Evolutionary conservation across 345 rosid species (phyloP).

Genomic region (Psidium friedrichsthalianum): DNA sequence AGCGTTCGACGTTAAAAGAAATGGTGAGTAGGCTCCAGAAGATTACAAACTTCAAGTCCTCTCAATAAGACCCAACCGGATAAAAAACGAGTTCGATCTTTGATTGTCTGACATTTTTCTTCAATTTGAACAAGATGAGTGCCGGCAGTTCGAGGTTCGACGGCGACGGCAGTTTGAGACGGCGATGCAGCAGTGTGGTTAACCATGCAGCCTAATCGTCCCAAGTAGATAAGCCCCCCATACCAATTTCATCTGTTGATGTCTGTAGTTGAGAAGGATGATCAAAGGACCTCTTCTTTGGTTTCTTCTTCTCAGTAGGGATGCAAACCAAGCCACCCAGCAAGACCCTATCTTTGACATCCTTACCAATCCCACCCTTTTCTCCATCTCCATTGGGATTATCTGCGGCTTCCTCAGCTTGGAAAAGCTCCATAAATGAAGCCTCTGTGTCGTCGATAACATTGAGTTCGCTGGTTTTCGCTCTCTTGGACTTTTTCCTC

Average conservation of each 20-base stretch:
- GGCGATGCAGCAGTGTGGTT: not conserved
- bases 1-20: not conserved
- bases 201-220: conserved; percentile 14
- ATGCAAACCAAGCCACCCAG: conserved; percentile 12
- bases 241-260: conserved; percentile 45
- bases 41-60: not conserved
- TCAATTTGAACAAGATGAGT: not conserved
- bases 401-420: conserved; percentile 4
- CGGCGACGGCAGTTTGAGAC: not conserved
- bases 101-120: not conserved
- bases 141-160: not conserved
- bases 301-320: conserved; percentile 41
- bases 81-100: not conserved
- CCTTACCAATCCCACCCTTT: conserved; percentile 9
- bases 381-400: conserved; percentile 1
- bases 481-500: conserved; percentile 6
- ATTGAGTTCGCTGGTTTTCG: conserved; percentile 29
- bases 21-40: not conserved
- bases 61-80: not conserved
- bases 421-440: conserved; percentile 55
- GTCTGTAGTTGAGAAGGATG: conserved; percentile 10
- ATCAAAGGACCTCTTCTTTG: conserved; percentile 14
- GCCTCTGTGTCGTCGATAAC: conserved; percentile 45
- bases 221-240: conserved; percentile 83
- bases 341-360: conserved; percentile 7